Base-by-base conservation (phyloP, 2,329 filamentous ascomycete species). In the Scedosporium minutisporum region DNA sequence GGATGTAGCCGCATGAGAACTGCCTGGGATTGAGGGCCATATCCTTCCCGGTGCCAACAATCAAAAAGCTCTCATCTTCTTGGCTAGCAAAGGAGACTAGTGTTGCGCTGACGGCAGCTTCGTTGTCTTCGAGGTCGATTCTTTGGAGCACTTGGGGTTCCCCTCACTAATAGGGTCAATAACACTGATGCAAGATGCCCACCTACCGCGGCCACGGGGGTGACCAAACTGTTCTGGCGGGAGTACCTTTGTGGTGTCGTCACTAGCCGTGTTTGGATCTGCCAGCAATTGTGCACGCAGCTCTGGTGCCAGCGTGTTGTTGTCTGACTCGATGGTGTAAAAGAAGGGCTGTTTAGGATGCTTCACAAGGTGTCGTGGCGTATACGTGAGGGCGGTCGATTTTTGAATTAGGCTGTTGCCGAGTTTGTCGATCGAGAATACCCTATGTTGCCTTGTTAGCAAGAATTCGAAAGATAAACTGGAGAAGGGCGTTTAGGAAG, bases 101-200 rank as follows among this genome's bases (percentile, higher is more conserved):
- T 3, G 90, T 88, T 65, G 92, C 85, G 71, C 91, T 96, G 63
- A 96, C 87, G 25, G 93, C 92, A 18, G 92, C 91, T 74, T 97
- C 93, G 68, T 99, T 97, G 48, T 95, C 87, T 59, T 89, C 87
- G 0, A 99, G 76, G 64, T 97, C 88, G 51, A 97, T 79, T 0
- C 86, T 92, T 66, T 90, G 87, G 4, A 95, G 74, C 1, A 96
- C 87, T 3, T 75, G 72, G 0, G 64, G 27, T n/a, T 58, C 57
- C 58, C 84, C 14, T 79, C 33, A 14, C 83, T 2, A 93, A 72
- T 0, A 95, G 93, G 10, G 70, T 99, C 95, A 18, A 99, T 82
- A 21, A 97, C 84, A 69, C 91, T 92, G 67, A 99, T 93, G 74
- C 93, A 97, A 9, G 93, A 97, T 51, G 95, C 91, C 95, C 95